phyloP scores from a whole-genome alignment of 192 early-diverging fungal species.

The Backusella luteola region DNA sequence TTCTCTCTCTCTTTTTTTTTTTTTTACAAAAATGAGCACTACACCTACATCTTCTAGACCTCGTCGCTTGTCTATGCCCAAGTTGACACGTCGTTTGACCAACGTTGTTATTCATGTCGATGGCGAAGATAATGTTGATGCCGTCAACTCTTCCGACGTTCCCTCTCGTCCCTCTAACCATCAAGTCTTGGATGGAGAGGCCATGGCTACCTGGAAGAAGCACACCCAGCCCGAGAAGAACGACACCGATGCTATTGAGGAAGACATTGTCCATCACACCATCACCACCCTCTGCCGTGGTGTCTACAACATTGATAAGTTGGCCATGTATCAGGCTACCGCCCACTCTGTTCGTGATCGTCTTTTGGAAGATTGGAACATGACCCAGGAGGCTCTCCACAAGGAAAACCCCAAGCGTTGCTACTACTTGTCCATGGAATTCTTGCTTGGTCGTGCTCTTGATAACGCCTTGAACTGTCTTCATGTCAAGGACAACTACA shows the following conservation, averaged over 20 bases:
- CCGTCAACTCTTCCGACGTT: neutral
- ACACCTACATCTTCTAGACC: neutral
- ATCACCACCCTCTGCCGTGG: conserved; percentile 89
- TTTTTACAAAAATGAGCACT: neutral
- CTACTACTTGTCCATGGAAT: conserved; percentile 98
- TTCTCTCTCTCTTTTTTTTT: neutral
- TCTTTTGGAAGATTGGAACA: conserved; percentile 92
- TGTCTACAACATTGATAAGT: conserved; percentile 89
- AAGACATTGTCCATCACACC: conserved; percentile 86
- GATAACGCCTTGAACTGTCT: conserved; percentile 95
- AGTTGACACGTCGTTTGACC: conserved; percentile 16
- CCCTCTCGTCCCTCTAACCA: neutral
- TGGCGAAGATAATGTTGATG: neutral
- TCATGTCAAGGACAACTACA: conserved; percentile 77
- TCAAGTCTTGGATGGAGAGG: neutral
- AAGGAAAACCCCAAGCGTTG: conserved; percentile 86
- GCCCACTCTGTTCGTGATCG: conserved; percentile 91
- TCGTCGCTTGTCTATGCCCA: conserved; percentile 9
- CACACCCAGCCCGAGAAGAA: neutral
- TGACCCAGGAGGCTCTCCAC: conserved; percentile 73
- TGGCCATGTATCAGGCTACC: conserved; percentile 89
- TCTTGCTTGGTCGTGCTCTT: conserved; percentile 93
- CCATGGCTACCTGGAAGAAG: neutral
- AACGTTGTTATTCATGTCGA: conserved; percentile 10
- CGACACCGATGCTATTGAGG: conserved; percentile 73